A percentile compares a stretch with the other conserved stretches of the same genome.
These are phyloP conservation scores for Chionographis japonica DNA, from an alignment of 106 monocot species.

Conservation along the genomic window DNA sequence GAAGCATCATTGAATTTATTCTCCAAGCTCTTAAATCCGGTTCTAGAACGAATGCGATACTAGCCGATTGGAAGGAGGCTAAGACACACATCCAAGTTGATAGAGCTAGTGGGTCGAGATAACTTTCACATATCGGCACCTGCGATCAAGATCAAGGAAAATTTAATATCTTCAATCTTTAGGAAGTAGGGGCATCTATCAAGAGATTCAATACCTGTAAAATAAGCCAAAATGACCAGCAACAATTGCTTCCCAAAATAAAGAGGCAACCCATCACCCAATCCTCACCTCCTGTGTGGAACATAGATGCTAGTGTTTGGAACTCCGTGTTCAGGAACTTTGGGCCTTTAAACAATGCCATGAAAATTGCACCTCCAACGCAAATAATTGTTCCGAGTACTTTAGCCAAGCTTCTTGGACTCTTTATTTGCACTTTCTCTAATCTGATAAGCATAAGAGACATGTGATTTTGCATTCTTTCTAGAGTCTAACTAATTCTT, in stretches of 20 bases:
- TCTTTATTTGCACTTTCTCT: constrained; percentile 11
- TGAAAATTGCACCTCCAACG: constrained; percentile 15
- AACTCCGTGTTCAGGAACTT: constrained; percentile 3
- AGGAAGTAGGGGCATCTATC: neutral
- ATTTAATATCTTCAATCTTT: neutral
- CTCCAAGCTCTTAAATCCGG: constrained; percentile 24
- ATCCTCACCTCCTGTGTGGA: constrained; percentile 1
- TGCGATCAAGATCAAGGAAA: neutral
- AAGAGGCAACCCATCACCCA: constrained; percentile 22
- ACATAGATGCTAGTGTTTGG: neutral
- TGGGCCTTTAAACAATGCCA: constrained; percentile 19
- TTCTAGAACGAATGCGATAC: constrained; percentile 12
- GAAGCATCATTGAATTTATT: constrained; percentile 10
- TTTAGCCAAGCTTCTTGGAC: constrained; percentile 20
- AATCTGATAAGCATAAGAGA: too few species aligned
- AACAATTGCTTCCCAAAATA: constrained; percentile 22
- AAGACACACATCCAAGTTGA: constrained; percentile 30
- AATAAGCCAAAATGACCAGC: constrained; percentile 29
- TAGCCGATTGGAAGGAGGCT: constrained; percentile 6
- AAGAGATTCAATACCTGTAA: constrained; percentile 13
- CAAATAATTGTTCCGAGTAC: constrained; percentile 17
- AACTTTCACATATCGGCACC: constrained; percentile 24
- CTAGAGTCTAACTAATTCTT: too few species aligned
- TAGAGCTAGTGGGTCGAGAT: constrained; percentile 20
- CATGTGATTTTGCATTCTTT: too few species aligned